Percentiles rank a stretch among this genome's conserved stretches.
Evolutionary conservation across 179 eudicot genomes (phyloP).

Genomic region (Silene coronaria): DNA sequence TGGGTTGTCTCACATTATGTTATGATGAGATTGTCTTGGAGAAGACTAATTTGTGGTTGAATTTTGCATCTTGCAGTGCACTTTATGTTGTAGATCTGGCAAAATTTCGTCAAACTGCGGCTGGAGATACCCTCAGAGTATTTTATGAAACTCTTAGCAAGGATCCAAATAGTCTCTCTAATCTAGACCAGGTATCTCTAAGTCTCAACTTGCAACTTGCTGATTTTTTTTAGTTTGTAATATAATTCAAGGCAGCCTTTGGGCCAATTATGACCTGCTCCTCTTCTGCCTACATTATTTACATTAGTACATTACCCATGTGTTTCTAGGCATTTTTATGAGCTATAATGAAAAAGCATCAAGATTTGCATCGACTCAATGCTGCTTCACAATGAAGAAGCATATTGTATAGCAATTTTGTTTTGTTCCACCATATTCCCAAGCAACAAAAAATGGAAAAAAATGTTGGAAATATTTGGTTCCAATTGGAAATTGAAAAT

Average conservation of each 20-base stretch:
- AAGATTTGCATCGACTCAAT: not conserved
- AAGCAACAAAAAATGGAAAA: not conserved
- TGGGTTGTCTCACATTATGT: not conserved
- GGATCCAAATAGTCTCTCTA: constrained; percentile 98
- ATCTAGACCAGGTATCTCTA: constrained; percentile 83
- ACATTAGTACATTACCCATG: not conserved
- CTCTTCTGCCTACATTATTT: not conserved
- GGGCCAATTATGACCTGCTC: not conserved
- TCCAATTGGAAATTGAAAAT: not conserved
- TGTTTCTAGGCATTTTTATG: not conserved
- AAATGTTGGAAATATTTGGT: not conserved
- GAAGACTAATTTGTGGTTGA: not conserved
- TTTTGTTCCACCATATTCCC: not conserved
- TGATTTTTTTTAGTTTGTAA: not conserved
- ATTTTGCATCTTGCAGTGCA: constrained; percentile 57
- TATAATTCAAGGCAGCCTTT: not conserved
- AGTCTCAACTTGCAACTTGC: not conserved
- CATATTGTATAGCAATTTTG: not conserved
- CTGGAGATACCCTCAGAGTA: constrained; percentile 90
- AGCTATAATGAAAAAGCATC: not conserved
- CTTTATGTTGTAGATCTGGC: constrained; percentile 89
- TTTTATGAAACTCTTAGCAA: constrained; percentile 94
- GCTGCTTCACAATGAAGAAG: not conserved
- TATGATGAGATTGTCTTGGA: not conserved
- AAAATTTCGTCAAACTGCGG: constrained; percentile 89